phyloP scores from a whole-genome alignment of 345 rosid genomes.

The Heritiera fomes region DNA sequence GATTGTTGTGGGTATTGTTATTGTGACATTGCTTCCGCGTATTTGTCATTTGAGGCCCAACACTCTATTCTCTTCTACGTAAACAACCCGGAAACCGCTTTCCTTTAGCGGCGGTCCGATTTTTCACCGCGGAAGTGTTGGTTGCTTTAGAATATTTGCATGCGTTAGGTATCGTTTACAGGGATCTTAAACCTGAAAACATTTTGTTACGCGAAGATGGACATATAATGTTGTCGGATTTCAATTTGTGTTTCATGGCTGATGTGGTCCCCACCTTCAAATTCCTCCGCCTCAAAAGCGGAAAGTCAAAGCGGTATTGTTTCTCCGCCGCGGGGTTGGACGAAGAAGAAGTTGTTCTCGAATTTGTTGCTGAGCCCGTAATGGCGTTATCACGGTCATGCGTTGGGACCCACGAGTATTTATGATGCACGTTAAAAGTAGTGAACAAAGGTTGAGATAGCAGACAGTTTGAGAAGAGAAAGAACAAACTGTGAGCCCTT shows the following conservation, averaged over 20 bases:
- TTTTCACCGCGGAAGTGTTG: conserved; percentile 81
- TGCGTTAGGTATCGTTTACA: conserved; percentile 80
- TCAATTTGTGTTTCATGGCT: conserved; percentile 64
- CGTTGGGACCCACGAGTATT: conserved; percentile 95
- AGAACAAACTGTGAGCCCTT: no score
- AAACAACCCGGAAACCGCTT: conserved; percentile 67
- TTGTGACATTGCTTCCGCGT: no score
- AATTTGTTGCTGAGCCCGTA: conserved; percentile 65
- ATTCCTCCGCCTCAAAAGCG: conserved; percentile 10
- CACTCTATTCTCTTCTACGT: conserved; percentile 69
- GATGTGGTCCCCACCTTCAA: conserved; percentile 56
- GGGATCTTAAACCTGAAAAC: conserved; percentile 94
- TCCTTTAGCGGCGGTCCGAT: conserved; percentile 58
- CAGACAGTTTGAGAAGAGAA: no score
- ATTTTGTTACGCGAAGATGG: conserved; percentile 75
- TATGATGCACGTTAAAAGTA: no score
- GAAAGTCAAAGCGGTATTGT: conserved; percentile 24
- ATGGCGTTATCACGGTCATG: conserved; percentile 65
- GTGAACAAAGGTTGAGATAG: no score
- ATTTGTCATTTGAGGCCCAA: no score
- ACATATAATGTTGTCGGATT: conserved; percentile 86
- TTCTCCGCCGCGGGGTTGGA: conserved; percentile 14
- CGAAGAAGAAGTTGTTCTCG: conserved; percentile 40
- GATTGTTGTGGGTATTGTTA: no score
- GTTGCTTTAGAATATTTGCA: conserved; percentile 85